phyloP scores from a whole-genome alignment of 169 alveolate species.

The Sarcocystis neurona region DNA sequence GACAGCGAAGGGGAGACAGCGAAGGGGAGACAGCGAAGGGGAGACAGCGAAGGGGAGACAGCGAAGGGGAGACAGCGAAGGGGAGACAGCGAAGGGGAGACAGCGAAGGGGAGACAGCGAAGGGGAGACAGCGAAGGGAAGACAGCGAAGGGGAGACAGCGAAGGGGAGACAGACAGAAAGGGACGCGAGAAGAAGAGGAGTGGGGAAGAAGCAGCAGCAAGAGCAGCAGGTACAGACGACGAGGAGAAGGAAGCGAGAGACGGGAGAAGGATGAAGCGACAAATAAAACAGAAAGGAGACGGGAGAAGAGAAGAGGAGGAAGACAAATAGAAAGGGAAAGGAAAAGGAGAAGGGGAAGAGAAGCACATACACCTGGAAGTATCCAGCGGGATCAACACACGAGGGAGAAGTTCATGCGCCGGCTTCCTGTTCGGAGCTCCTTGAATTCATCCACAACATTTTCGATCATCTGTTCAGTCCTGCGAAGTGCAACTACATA shows the following conservation, averaged over 20 bases:
- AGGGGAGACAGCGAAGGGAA: not conserved
- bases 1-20: too few species aligned
- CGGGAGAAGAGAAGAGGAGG: not conserved
- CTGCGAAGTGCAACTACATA: too few species aligned
- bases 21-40: too few species aligned
- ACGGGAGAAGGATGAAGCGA: too few species aligned
- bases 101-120: not conserved
- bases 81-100: not conserved
- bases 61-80: not conserved
- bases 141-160: slow-evolving; percentile 37
- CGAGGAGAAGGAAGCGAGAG: not conserved
- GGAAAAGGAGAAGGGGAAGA: not conserved
- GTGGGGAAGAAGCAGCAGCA: too few species aligned
- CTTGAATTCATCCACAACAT: slow-evolving; percentile 97
- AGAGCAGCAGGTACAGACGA: too few species aligned
- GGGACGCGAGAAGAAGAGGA: not conserved
- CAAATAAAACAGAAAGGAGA: too few species aligned
- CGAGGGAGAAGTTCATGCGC: slow-evolving; percentile 88
- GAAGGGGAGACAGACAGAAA: slow-evolving; percentile 55
- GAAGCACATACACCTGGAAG: slow-evolving; percentile 76
- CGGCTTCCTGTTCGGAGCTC: slow-evolving; percentile 91
- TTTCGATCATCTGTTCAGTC: too few species aligned
- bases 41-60: too few species aligned
- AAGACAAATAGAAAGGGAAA: too few species aligned
- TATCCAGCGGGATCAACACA: slow-evolving; percentile 98